These are phyloP conservation scores for Cyclostephanos tholiformis DNA, from an alignment of 108 stramenopile species.

Conservation along the genomic window DNA sequence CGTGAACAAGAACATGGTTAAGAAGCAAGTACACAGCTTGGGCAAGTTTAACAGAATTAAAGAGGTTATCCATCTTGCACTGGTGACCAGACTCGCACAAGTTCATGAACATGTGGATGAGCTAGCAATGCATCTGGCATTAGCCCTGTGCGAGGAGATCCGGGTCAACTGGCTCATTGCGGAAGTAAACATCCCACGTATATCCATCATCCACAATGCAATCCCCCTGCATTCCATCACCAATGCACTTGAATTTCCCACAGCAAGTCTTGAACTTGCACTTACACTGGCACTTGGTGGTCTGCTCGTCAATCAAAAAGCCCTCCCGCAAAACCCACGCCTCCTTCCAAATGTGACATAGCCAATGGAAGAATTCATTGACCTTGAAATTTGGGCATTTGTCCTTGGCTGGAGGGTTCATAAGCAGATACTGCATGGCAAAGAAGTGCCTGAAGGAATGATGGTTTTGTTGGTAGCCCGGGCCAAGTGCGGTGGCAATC, in stretches of 20 bases:
- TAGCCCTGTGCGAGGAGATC: not conserved
- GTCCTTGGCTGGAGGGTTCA: not conserved
- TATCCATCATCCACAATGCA: conserved; percentile 23
- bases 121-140: conserved; percentile 20
- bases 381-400: conserved; percentile 23
- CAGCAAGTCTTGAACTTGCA: conserved; percentile 13
- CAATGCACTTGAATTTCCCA: conserved; percentile 22
- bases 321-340: conserved; percentile 22
- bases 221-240: conserved; percentile 8
- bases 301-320: conserved; percentile 19
- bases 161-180: conserved; percentile 13
- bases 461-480: conserved; percentile 7
- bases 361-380: conserved; percentile 22
- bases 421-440: conserved; percentile 10
- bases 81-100: conserved; percentile 8
- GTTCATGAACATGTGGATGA: conserved; percentile 13
- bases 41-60: conserved; percentile 15
- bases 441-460: conserved; percentile 22
- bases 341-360: conserved; percentile 25
- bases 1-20: too few relatives aligned
- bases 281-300: conserved; percentile 21
- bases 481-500: not conserved
- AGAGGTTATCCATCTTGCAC: conserved; percentile 29
- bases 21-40: too few relatives aligned
- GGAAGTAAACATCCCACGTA: conserved; percentile 22